Evolutionary conservation across 2,329 filamentous ascomycete genomes (phyloP).

Genomic region (Xylariaceae sp.): DNA sequence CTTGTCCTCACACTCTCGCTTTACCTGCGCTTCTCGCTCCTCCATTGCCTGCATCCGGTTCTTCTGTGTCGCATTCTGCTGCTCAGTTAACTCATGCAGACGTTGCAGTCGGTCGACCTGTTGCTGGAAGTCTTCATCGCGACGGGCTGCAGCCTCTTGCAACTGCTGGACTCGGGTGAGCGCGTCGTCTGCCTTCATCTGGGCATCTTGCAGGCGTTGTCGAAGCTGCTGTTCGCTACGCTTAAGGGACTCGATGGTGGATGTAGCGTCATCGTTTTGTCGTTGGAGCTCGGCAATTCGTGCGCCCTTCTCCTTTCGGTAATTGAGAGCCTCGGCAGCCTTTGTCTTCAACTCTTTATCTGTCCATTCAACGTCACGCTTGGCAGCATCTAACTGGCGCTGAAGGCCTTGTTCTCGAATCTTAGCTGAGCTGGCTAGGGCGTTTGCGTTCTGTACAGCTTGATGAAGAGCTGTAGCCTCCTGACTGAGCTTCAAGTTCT

Average conservation of each 20-base stretch:
- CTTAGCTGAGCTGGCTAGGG: constrained; percentile 72
- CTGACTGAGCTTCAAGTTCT: constrained; percentile 75
- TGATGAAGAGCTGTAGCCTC: constrained; percentile 80
- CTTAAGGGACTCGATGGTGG: constrained; percentile 69
- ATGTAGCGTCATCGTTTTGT: constrained; percentile 76
- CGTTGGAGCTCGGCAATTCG: constrained; percentile 85
- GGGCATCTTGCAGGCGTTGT: constrained; percentile 74
- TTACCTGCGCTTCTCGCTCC: constrained; percentile 54
- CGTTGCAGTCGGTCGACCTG: constrained; percentile 78
- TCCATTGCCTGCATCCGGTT: constrained; percentile 67
- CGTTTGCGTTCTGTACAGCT: constrained; percentile 74
- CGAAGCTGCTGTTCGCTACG: constrained; percentile 76
- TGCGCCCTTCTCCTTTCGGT: constrained; percentile 89
- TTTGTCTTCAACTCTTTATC: constrained; percentile 89
- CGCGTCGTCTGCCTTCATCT: constrained; percentile 80
- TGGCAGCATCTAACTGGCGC: constrained; percentile 83
- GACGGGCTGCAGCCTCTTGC: constrained; percentile 73
- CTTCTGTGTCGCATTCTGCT: constrained; percentile 67
- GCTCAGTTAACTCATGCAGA: constrained; percentile 75
- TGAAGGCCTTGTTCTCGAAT: constrained; percentile 87
- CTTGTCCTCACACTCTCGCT: constrained; percentile 61
- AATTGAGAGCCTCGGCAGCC: constrained; percentile 78
- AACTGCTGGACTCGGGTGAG: constrained; percentile 78
- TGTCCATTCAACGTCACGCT: constrained; percentile 89
- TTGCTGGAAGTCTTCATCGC: constrained; percentile 80